Evolutionary conservation across 2,329 filamentous ascomycete genomes (phyloP).

Genomic region (Epichloe amarillans): DNA sequence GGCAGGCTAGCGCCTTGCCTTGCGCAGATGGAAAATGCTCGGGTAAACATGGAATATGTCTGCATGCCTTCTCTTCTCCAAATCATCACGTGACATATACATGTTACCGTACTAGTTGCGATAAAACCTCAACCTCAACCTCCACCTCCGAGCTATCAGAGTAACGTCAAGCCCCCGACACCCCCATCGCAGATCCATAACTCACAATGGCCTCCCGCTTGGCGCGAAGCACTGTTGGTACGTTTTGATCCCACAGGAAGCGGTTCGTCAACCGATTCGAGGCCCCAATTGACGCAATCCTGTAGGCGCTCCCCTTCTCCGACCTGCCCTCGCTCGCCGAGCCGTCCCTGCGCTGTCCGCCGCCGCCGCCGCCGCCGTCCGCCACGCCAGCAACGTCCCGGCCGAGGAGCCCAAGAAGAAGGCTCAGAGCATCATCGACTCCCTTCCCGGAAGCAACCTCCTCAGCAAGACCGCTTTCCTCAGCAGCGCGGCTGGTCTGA

Average conservation of each 20-base stretch:
- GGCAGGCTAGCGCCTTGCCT: background rate
- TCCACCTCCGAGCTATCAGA: slow-evolving; percentile 30
- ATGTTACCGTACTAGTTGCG: slow-evolving; percentile 27
- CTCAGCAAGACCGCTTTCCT: slow-evolving; percentile 95
- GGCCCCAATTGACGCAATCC: slow-evolving; percentile 5
- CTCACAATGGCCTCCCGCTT: slow-evolving; percentile 93
- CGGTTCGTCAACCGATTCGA: slow-evolving; percentile 17
- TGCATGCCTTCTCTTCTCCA: background rate
- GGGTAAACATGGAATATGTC: slow-evolving; percentile 9
- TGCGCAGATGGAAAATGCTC: slow-evolving; percentile 8
- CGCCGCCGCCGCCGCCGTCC: slow-evolving; percentile 41
- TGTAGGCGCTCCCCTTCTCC: slow-evolving; percentile 78
- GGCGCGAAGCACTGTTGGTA: slow-evolving; percentile 90
- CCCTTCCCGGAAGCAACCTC: slow-evolving; percentile 82
- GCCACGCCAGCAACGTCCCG: slow-evolving; percentile 65
- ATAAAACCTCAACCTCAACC: slow-evolving; percentile 39
- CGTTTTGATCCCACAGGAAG: slow-evolving; percentile 25
- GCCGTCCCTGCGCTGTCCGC: slow-evolving; percentile 61
- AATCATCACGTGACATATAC: slow-evolving; percentile 22
- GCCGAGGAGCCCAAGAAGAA: slow-evolving; percentile 88
- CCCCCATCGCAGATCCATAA: slow-evolving; percentile 44
- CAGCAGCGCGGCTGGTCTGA: slow-evolving; percentile 80
- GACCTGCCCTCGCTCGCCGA: slow-evolving; percentile 65
- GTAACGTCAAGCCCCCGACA: slow-evolving; percentile 32
- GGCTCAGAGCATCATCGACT: slow-evolving; percentile 88